phyloP scores from a whole-genome alignment of 228 moss, liverwort and hornwort genomes.

The Sphagnum magellanicum region DNA sequence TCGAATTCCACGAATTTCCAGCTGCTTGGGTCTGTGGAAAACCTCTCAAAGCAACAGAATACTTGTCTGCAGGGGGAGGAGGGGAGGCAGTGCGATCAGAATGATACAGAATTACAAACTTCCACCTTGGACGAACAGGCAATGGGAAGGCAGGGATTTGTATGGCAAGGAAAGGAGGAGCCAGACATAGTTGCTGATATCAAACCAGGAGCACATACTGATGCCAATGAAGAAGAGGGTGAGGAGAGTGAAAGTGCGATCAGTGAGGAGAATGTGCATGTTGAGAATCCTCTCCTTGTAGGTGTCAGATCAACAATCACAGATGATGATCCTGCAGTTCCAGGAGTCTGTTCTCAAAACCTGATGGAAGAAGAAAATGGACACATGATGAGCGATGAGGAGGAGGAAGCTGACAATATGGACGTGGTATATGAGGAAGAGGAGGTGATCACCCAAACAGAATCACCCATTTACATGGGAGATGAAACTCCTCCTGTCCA shows the following conservation, averaged over 20 bases:
- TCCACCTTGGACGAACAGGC: not conserved
- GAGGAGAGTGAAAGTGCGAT: slow-evolving; percentile 16
- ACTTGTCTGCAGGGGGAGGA: not conserved
- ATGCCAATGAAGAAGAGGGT: slow-evolving; percentile 15
- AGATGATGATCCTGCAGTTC: no score
- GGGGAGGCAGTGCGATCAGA: no score
- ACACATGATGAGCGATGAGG: not conserved
- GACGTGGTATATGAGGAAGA: slow-evolving; percentile 17
- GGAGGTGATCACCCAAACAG: slow-evolving; percentile 13
- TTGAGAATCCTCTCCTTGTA: slow-evolving; percentile 7
- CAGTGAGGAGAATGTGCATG: slow-evolving; percentile 30
- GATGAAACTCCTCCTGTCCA: slow-evolving; percentile 19
- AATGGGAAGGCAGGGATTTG: slow-evolving; percentile 1
- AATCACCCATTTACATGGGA: slow-evolving; percentile 20
- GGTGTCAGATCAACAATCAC: no score
- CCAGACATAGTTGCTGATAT: slow-evolving; percentile 8
- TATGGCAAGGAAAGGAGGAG: slow-evolving; percentile 10
- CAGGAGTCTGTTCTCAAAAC: no score
- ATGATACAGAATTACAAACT: no score
- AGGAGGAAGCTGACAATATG: slow-evolving; percentile 9
- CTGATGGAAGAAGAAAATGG: no score
- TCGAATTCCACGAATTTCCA: not conserved
- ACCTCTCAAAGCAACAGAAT: not conserved
- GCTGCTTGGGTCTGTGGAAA: not conserved
- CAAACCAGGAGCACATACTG: slow-evolving; percentile 10